These are phyloP conservation scores for Blastocystis sp. DNA, from an alignment of 352 stramenopile genomes.

Conservation along the genomic window DNA sequence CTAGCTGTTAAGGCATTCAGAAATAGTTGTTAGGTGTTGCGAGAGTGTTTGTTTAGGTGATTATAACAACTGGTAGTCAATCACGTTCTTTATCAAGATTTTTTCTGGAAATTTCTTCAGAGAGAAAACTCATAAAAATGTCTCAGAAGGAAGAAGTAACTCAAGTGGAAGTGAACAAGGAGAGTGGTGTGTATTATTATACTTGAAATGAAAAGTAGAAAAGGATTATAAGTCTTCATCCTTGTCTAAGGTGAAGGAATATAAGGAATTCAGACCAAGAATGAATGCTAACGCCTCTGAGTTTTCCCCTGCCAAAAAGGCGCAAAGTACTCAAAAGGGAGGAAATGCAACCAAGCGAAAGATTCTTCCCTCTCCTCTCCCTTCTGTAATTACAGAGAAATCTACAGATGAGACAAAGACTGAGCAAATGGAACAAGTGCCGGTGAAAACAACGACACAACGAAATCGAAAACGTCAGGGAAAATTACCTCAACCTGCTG, in stretches of 20 bases:
- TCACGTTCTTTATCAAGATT: background rate
- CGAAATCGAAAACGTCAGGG: too few relatives aligned
- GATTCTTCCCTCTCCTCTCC: background rate
- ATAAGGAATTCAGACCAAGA: background rate
- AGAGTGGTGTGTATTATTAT: background rate
- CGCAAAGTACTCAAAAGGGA: background rate
- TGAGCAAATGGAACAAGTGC: too few relatives aligned
- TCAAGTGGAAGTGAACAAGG: background rate
- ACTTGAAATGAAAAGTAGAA: background rate
- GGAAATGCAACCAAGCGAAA: background rate
- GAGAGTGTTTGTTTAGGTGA: background rate
- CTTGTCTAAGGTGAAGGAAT: background rate
- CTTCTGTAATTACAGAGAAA: too few relatives aligned
- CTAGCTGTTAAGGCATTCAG: constrained; percentile 1
- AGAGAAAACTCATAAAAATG: background rate
- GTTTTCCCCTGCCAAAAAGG: background rate
- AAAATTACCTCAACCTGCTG: too few relatives aligned
- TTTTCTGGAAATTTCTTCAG: background rate
- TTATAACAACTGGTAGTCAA: background rate
- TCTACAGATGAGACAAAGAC: too few relatives aligned
- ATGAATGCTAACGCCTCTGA: background rate
- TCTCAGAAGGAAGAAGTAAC: background rate
- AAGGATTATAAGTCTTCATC: background rate
- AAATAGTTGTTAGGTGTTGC: background rate
- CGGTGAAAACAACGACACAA: too few relatives aligned